Base-by-base conservation (phyloP, 805 yeast genomes). In the Yarrowia keelungensis region DNA sequence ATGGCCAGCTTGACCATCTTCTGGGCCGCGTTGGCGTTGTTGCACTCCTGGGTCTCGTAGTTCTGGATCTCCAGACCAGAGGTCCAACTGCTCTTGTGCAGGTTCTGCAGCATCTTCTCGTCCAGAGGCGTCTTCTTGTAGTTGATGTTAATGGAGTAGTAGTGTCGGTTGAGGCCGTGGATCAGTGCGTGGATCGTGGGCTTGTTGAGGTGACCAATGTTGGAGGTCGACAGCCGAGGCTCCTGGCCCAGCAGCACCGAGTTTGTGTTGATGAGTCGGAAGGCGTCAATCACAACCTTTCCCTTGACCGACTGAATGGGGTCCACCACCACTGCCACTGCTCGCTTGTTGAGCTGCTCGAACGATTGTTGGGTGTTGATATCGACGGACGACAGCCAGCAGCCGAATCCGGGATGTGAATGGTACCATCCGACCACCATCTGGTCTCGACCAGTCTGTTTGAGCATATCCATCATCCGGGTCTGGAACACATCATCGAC, bases 351-450 rank as follows among this genome's bases (percentile, higher is more conserved):
- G 79, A 95, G 87, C 79, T 92, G 98, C 78, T 95, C 99, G 76
- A 95, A 95, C 43, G 97, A 91, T 78, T 94, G 97, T 77, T 95
- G 99, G 3, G 99, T 95, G 79, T 92, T 92, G 70, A 95, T 97
- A 85, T 95, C 99, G 38, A 95, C 98, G 38, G 93, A 88, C 12
- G 98, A 93, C 74, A 95, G 84, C 99, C 99, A 95, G 82, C 99
- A 95, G n/a, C 99, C 99, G 78, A 94, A 95, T 16, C 99, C 99
- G 5, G 99, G 99, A 80, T 95, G 99, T 14, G 98, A 93, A 78
- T 95, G 99, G 82, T 95, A 95, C 99, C 99, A 95, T 42, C 99
- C 99, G 62, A 95, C 99, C 67, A 95, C 99, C 91, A 91, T 92
- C 78, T 95, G 97, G 80, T 93, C 98, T 79, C 99, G 86, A n/a